A percentile compares a stretch with the other conserved stretches of the same genome.
Conservation (phyloP, 176 grass and related monocot genomes). For the maize (Zea mays) region DNA sequence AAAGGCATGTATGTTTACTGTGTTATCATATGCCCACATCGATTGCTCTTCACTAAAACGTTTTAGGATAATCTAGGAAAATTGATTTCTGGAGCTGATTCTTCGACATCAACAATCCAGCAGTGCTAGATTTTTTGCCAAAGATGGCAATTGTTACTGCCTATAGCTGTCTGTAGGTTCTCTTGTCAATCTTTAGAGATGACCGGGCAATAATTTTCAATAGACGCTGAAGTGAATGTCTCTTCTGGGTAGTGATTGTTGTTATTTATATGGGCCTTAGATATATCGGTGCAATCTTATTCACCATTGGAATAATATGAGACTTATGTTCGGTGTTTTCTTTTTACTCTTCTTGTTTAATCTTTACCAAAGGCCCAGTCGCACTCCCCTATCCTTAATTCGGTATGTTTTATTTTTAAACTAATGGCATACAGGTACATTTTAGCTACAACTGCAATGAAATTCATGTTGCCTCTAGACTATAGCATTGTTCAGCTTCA, state of each 20-base stretch:
- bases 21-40: neutral
- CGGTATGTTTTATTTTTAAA: too few relatives aligned
- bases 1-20: neutral
- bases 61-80: neutral
- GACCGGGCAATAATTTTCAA: neutral
- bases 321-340: conserved; percentile 2
- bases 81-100: conserved; percentile 25
- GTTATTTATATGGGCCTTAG: neutral
- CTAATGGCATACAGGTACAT: too few relatives aligned
- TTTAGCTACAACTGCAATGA: too few relatives aligned
- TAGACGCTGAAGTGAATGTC: neutral
- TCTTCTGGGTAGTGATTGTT: neutral
- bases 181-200: neutral
- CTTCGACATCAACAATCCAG: neutral
- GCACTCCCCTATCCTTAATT: too few relatives aligned
- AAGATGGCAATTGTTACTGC: neutral
- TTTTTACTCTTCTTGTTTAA: neutral
- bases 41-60: neutral
- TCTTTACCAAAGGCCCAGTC: conserved; percentile 1
- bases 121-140: conserved; percentile 1
- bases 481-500: too few relatives aligned
- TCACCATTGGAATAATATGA: conserved; percentile 13
- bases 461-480: too few relatives aligned
- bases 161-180: neutral
- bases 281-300: conserved; percentile 4